These are phyloP conservation scores for Xylaria digitata DNA, from an alignment of 2,329 filamentous ascomycete genomes.

Conservation along the genomic window DNA sequence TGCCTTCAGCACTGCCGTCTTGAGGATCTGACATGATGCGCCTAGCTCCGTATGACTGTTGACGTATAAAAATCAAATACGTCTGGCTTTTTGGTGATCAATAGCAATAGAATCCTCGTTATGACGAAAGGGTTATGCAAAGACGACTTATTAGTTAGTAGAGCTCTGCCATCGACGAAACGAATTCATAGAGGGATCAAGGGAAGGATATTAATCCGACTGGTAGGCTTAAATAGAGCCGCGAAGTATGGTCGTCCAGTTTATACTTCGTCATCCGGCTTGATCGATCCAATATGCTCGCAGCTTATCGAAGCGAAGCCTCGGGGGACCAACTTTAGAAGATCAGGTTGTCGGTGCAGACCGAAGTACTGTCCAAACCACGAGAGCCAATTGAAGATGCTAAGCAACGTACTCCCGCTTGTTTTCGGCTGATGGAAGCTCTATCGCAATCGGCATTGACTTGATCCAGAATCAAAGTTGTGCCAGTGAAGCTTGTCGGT, in stretches of 20 bases:
- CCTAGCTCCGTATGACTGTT: constrained; percentile 10
- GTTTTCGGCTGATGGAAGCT: constrained; percentile 15
- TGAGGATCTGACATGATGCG: constrained; percentile 42
- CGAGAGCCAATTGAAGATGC: constrained; percentile 14
- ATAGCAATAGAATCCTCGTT: constrained; percentile 9
- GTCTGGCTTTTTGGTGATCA: constrained; percentile 17
- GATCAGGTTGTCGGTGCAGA: neutral
- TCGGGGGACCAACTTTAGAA: constrained; percentile 6
- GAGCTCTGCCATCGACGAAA: constrained; percentile 20
- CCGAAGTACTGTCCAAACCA: constrained; percentile 1
- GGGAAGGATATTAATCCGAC: neutral
- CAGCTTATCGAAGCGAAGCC: constrained; percentile 1
- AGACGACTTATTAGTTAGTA: neutral
- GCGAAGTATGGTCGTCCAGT: constrained; percentile 6
- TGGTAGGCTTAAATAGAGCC: constrained; percentile 4
- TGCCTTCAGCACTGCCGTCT: constrained; percentile 41
- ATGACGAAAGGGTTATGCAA: constrained; percentile 8
- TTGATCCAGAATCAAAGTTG: constrained; percentile 33
- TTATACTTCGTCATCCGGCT: constrained; percentile 12
- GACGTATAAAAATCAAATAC: constrained; percentile 16
- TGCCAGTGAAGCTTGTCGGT: constrained; percentile 14
- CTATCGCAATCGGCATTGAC: constrained; percentile 25
- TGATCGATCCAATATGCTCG: neutral
- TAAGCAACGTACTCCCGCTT: constrained; percentile 5
- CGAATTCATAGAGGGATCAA: neutral